Evolutionary conservation across 441 rosid species (phyloP).

Genomic region (Populus trichocarpa): DNA sequence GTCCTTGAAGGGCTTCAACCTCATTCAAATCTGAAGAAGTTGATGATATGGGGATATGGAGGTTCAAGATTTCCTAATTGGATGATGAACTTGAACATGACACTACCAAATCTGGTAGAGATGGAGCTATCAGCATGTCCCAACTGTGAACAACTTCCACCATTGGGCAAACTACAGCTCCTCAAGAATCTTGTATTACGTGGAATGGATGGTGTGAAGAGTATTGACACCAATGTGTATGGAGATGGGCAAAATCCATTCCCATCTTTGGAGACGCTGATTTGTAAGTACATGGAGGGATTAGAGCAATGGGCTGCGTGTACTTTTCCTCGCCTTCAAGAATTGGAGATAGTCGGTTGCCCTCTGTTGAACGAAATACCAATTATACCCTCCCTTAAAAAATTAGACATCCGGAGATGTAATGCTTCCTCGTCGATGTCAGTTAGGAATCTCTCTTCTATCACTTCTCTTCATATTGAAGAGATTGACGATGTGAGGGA

Average conservation of each 20-base stretch:
- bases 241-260: constrained; percentile 1
- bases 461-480: too few relatives aligned
- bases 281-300: rapidly evolving
- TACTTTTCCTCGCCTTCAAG: constrained; percentile 6
- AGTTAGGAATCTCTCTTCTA: too few relatives aligned
- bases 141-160: constrained; percentile 20
- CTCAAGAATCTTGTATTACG: not conserved
- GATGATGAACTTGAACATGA: constrained; percentile 3
- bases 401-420: too few relatives aligned
- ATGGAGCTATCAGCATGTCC: not conserved
- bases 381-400: too few relatives aligned
- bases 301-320: not conserved
- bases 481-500: too few relatives aligned
- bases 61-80: constrained; percentile 18
- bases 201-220: not conserved
- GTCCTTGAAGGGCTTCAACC: not conserved
- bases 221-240: not conserved
- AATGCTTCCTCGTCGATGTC: too few relatives aligned
- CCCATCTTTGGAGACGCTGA: not conserved
- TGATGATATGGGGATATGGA: not conserved
- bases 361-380: constrained; percentile 13
- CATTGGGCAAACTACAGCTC: constrained; percentile 16
- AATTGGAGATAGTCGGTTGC: not conserved
- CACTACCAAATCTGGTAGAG: constrained; percentile 18
- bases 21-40: not conserved